A percentile compares a stretch with the other conserved stretches of the same genome.
Evolutionary conservation across 371 early-diverging fungal species (phyloP).

Genomic region (Thermomucor indicae-seudaticae): DNA sequence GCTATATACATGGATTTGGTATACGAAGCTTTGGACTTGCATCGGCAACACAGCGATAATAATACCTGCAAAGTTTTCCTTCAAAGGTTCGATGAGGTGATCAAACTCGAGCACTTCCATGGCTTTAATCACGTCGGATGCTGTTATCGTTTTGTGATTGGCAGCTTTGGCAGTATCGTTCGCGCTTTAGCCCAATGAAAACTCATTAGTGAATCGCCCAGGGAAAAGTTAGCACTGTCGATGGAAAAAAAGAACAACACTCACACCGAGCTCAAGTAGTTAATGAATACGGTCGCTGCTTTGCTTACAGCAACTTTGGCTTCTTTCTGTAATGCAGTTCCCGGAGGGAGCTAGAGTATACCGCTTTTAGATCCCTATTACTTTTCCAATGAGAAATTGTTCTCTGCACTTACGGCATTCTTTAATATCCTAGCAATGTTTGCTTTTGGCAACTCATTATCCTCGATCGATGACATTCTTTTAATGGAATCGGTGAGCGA

Average conservation of each 20-base stretch:
- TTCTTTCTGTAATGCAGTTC: constrained; percentile 56
- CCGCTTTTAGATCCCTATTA: background rate
- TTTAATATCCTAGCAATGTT: constrained; percentile 58
- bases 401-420: constrained; percentile 35
- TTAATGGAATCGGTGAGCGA: too few relatives aligned
- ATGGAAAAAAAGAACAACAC: too few relatives aligned
- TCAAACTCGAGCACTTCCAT: background rate
- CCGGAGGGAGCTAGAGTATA: constrained; percentile 51
- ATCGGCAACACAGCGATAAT: background rate
- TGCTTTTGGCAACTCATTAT: constrained; percentile 56
- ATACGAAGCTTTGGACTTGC: background rate
- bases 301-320: constrained; percentile 58
- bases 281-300: constrained; percentile 62
- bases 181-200: too few relatives aligned
- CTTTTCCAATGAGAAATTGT: background rate
- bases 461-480: constrained; percentile 45
- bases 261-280: constrained; percentile 58
- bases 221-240: too few relatives aligned
- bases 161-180: constrained; percentile 47
- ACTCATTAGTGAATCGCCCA: too few relatives aligned
- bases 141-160: constrained; percentile 52
- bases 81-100: constrained; percentile 10
- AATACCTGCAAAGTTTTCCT: constrained; percentile 1
- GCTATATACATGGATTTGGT: background rate
- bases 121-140: constrained; percentile 10